Base-by-base conservation (phyloP, 176 grass and related monocot species). In the Raddia guianensis region DNA sequence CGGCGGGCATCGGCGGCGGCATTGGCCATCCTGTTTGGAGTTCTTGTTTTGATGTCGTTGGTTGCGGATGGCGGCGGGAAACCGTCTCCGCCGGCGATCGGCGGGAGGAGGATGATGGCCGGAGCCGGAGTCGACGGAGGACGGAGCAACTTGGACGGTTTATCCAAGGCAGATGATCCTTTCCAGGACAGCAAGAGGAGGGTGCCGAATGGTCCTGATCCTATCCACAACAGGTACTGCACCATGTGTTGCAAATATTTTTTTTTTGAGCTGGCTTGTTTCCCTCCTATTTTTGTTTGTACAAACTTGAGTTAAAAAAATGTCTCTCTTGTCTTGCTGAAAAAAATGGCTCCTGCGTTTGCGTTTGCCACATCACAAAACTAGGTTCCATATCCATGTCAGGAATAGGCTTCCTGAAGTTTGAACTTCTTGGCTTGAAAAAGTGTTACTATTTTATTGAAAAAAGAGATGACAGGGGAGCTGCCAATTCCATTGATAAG, bases 201-300 rank as follows among this genome's bases (percentile, higher is more conserved):
- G 65, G 94, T 97, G 73, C 94, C 94, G 18, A 97, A 97, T 43
- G 94, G 94, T 5, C 94, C 94, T 89, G 91, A 97, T 93, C 94
- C 94, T 33, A 97, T 93, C 74, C 94, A 97, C 81, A 97, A 97
- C 85, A 97, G 86, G 94, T 97, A 87, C 51, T 77, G 52, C 54
- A 81, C 58, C 9, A 74, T 37, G 14, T 64, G 7, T 44, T 56
- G 75, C 75, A 70, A 52, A 47, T 21, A 76, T 63, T 78, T 71
- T 10, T 12, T 77, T 62, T 74, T 70, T 6, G 5, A 12, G 3
- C 42, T 87, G 14, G 27, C 15, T 10, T 56, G 19, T 73, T 48
- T 33, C 16, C 40, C 45, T 35, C 45, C 47, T 78, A 5, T 52
- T 44, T 46, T 20, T 4, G 20, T 79, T 64, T 18, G 51, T 21